phyloP scores from a whole-genome alignment of 2,329 filamentous ascomycete species.

The Xylariaceae sp. region DNA sequence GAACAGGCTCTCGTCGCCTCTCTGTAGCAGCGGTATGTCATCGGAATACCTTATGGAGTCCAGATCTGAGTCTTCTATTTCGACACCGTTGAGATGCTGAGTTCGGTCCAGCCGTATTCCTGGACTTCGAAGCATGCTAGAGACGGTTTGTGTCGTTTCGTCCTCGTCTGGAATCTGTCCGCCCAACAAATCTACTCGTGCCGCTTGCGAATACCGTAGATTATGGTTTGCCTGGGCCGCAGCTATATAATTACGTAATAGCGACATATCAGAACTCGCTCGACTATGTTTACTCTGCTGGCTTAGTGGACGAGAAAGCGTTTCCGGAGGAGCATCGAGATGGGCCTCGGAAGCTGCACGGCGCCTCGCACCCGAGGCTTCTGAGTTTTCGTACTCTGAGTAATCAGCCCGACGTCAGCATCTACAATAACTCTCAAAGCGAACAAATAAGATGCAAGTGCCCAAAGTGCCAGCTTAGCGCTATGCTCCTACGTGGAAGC shows the following conservation, averaged over 20 bases:
- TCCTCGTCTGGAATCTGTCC: slow-evolving; percentile 41
- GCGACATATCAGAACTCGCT: slow-evolving; percentile 66
- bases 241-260: slow-evolving; percentile 48
- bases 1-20: slow-evolving; percentile 60
- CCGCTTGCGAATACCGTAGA: slow-evolving; percentile 44
- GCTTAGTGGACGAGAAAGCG: slow-evolving; percentile 50
- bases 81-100: slow-evolving; percentile 50
- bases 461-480: no score
- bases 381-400: slow-evolving; percentile 34
- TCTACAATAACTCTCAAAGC: neutral
- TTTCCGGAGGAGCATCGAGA: slow-evolving; percentile 52
- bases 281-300: slow-evolving; percentile 64
- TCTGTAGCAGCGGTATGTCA: slow-evolving; percentile 63
- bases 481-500: no score
- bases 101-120: slow-evolving; percentile 50
- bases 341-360: slow-evolving; percentile 60
- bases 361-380: slow-evolving; percentile 44
- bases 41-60: slow-evolving; percentile 65
- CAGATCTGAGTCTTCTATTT: slow-evolving; percentile 66
- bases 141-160: slow-evolving; percentile 42
- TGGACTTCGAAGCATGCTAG: slow-evolving; percentile 47
- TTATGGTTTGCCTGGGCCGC: slow-evolving; percentile 41
- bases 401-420: slow-evolving; percentile 4
- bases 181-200: slow-evolving; percentile 43
- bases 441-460: no score